Conservation (phyloP, 2,329 filamentous ascomycete genomes). For the Aureobasidium leucospermi region DNA sequence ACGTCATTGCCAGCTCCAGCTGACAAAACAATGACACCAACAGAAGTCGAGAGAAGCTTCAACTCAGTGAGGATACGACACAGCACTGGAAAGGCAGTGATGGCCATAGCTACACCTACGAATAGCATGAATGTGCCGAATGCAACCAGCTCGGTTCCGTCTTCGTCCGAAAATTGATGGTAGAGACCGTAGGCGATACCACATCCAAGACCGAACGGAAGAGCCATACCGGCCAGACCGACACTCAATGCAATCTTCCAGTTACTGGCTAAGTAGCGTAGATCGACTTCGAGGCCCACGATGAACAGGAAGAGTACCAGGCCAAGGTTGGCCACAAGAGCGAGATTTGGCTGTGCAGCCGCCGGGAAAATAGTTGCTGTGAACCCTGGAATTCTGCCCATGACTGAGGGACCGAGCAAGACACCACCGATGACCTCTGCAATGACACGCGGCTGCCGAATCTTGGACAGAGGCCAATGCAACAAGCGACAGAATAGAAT, state of each 20-base stretch:
- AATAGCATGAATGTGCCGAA: constrained; percentile 66
- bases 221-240: constrained; percentile 67
- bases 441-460: constrained; percentile 75
- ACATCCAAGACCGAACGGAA: constrained; percentile 76
- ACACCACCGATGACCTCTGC: constrained; percentile 81
- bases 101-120: constrained; percentile 86
- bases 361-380: constrained; percentile 67
- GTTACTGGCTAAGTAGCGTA: constrained; percentile 68
- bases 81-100: constrained; percentile 83
- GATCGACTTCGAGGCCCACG: constrained; percentile 79
- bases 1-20: constrained; percentile 93
- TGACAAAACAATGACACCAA: constrained; percentile 81
- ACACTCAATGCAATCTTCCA: constrained; percentile 75
- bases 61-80: constrained; percentile 90
- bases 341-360: constrained; percentile 66
- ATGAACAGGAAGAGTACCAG: constrained; percentile 81
- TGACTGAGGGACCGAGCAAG: constrained; percentile 76
- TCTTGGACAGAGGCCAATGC: constrained; percentile 67
- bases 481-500: constrained; percentile 67
- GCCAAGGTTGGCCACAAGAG: constrained; percentile 73
- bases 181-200: constrained; percentile 78
- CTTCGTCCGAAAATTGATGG: constrained; percentile 58
- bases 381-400: constrained; percentile 80
- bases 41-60: constrained; percentile 72
- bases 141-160: constrained; percentile 48